Evolutionary conservation across 345 rosid genomes (phyloP), one percentile per base, ranked within the genome.

Genomic region (Limnanthes douglasii): DNA sequence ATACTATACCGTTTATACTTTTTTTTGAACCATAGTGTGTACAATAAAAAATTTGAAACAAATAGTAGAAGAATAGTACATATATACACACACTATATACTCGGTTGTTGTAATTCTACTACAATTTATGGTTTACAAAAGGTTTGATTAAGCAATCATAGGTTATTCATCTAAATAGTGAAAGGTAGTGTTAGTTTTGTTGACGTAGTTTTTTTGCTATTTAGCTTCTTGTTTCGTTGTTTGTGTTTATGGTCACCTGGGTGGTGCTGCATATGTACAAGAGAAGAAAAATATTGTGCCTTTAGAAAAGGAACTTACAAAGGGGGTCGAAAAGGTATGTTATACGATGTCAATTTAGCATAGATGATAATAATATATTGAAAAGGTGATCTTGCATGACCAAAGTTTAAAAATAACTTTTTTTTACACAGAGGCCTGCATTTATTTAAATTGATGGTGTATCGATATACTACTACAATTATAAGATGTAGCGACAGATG

Each of bases 281-380:
- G 74, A 45, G 92, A 73, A 57, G 78, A 69, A 6, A 76, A 61
- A 43, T 73, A 76, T 59, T 79, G 53, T 36, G 66, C 79, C 24
- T 75, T 75, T 51, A 26, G 46, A 14, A 71, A 59, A 46, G 95
- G 93, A 21, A 51, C 46, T 2, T 76, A 59, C 63, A 65, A 59
- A 58, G 82, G 79, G 43, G 95, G 95, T 39, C 75, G 95, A 21
- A 84, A 69, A 69, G 95, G 90, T 78, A 53, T 25, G 32, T 9
- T 28, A 28, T 9, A 7, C 1, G 12, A 28, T n/a, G n/a, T n/a
- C n/a, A n/a, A n/a, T n/a, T n/a, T n/a, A n/a, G n/a, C n/a, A n/a
- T n/a, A n/a, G n/a, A n/a, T n/a, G n/a, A n/a, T n/a, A n/a, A n/a
- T 28, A 28, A 2, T 12, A 10, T 4, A 6, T 11, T 1, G 12